A percentile compares a stretch with the other conserved stretches of the same genome.
Conservation (phyloP, 805 yeast species). For the Metschnikowia santaceciliae region DNA sequence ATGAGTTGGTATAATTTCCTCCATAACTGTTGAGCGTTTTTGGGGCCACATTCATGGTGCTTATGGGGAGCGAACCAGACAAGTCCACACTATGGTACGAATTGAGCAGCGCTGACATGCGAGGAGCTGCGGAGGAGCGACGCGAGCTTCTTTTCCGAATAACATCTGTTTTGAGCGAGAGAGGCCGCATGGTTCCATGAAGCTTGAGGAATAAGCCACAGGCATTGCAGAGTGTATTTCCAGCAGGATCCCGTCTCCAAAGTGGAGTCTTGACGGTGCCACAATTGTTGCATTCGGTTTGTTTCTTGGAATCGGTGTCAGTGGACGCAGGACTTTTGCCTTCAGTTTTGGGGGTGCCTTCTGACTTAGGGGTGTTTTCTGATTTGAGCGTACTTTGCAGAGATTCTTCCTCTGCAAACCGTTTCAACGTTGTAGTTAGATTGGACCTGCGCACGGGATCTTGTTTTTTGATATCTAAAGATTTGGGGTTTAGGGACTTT, state of each 20-base stretch:
- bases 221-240: constrained; percentile 60
- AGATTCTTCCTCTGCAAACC: background rate
- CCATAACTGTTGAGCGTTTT: constrained; percentile 8
- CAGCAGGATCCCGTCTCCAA: constrained; percentile 58
- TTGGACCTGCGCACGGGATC: constrained; percentile 9
- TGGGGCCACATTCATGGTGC: constrained; percentile 5
- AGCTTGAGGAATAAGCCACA: constrained; percentile 59
- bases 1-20: constrained; percentile 6
- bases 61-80: constrained; percentile 9
- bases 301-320: constrained; percentile 5
- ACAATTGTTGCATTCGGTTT: constrained; percentile 52
- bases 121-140: constrained; percentile 12
- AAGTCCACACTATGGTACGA: constrained; percentile 4
- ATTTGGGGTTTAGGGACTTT: background rate
- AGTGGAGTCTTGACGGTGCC: constrained; percentile 57
- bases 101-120: constrained; percentile 9
- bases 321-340: background rate
- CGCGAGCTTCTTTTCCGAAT: constrained; percentile 55
- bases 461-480: background rate
- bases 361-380: background rate
- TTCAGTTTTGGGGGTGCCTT: background rate
- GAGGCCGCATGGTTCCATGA: constrained; percentile 60
- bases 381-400: too few relatives aligned
- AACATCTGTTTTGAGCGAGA: constrained; percentile 53
- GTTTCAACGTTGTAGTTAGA: constrained; percentile 14